These are phyloP conservation scores for Penicillium verhagenii DNA, from an alignment of 495 filamentous ascomycete genomes.

Conservation along the genomic window DNA sequence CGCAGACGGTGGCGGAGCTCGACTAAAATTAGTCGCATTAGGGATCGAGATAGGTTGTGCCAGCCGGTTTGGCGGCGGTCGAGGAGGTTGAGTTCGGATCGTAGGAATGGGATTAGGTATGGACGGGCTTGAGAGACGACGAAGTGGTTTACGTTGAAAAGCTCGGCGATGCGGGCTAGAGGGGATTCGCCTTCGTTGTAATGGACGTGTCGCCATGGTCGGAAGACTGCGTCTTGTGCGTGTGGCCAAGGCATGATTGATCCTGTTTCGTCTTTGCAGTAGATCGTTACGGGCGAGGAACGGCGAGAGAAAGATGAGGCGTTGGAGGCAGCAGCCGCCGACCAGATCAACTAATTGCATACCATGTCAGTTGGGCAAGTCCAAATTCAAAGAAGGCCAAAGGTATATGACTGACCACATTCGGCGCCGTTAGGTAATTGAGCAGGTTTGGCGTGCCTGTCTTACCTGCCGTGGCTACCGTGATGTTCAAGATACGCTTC, in stretches of 20 bases:
- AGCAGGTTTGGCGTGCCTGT: constrained; percentile 81
- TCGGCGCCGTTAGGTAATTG: constrained; percentile 92
- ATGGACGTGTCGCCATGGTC: constrained; percentile 63
- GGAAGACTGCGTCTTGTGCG: constrained; percentile 64
- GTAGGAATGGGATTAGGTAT: constrained; percentile 86
- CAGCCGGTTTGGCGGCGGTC: constrained; percentile 59
- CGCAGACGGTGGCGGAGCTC: constrained; percentile 80
- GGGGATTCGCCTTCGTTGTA: constrained; percentile 79
- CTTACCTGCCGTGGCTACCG: constrained; percentile 69
- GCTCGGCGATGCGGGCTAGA: constrained; percentile 77
- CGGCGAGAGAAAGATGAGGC: constrained; percentile 61
- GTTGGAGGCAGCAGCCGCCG: constrained; percentile 89
- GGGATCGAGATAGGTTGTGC: constrained; percentile 57
- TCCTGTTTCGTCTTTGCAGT: constrained; percentile 80
- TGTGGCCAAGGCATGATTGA: constrained; percentile 77
- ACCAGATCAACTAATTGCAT: constrained; percentile 71
- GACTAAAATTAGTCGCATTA: constrained; percentile 66
- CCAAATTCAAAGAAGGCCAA: not conserved
- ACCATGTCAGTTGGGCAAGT: not conserved
- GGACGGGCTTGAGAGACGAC: constrained; percentile 96
- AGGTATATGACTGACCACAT: constrained; percentile 70
- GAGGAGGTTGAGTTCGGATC: constrained; percentile 75
- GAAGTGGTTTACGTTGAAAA: constrained; percentile 98
- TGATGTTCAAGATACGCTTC: constrained; percentile 89
- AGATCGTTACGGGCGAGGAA: constrained; percentile 66